Evolutionary conservation across 106 monocot genomes (phyloP), one percentile per base, ranked within the genome.

Genomic region (Iris macrosiphon): DNA sequence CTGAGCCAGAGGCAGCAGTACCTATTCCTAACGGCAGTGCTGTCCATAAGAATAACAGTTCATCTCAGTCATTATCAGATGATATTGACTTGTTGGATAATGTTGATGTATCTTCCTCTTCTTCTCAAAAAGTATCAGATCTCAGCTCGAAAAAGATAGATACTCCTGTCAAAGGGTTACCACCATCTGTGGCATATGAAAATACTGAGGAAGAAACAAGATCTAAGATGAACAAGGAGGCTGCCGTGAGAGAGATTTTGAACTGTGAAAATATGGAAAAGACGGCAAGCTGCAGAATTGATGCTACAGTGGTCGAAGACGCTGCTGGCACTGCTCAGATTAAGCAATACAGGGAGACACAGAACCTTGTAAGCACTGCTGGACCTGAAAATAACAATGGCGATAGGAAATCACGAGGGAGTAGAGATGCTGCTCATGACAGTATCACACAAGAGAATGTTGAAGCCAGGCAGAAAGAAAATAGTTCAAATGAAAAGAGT

Each of bases 1-100:
- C 66, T 41, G 23, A 23, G 20, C 13, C 1, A 17, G 65, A 50
- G 14, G 21, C 35, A 40, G 9, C 10, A 23, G 44, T 27, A 20
- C 16, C 16, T 52, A 12, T 18, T 41, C 17, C 22, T 12, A 47
- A 37, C 38, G 49, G n/a, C 49, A 11, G 30, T 27, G 6, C 15
- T 4, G 6, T 56, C 39, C 3, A 28, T 64, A 35, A 71, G 21
- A 53, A 52, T 55, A 23, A 18, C 7, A 62, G 22, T 48, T 60
- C 48, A 12, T 51, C 61, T 17, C 53, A 42, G 29, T 64, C 76
- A 43, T 82, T 63, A 23, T 24, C 37, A 20, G 25, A 3, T 35
- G 47, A 60, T 34, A 35, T 5, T 31, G 55, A 35, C 40, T 65
- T 24, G 18, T 24, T 45, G 9, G 75, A 42, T 22, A 67, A 53